These are phyloP conservation scores for Begonia loranthoides DNA, from an alignment of 306 rosid genomes.

Conservation along the genomic window DNA sequence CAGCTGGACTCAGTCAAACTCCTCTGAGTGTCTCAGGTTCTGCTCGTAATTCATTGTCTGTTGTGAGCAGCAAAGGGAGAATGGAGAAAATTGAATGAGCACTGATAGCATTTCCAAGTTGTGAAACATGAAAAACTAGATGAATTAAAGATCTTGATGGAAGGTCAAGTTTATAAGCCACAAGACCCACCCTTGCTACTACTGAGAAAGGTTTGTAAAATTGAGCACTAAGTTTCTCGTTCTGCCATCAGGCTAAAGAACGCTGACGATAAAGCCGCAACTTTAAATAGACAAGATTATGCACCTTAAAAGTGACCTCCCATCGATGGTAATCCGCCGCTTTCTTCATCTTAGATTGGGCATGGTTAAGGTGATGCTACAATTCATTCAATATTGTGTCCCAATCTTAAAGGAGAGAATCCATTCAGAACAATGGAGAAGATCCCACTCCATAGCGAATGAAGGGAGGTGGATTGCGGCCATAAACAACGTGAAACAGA, in stretches of 20 bases:
- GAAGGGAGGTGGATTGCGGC: not conserved
- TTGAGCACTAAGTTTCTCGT: no score
- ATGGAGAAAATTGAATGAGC: not conserved
- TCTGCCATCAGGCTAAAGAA: not conserved
- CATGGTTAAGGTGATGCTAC: not conserved
- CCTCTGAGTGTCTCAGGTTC: not conserved
- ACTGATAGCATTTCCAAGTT: not conserved
- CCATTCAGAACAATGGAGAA: not conserved
- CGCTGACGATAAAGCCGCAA: not conserved
- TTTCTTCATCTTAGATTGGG: not conserved
- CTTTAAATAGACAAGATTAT: no score
- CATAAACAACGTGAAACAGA: not conserved
- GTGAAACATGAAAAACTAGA: no score
- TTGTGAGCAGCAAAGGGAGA: not conserved
- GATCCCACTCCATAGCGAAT: not conserved
- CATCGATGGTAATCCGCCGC: not conserved
- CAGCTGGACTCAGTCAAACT: not conserved
- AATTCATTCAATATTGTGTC: not conserved
- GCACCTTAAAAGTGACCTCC: not conserved
- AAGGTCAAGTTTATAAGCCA: not conserved
- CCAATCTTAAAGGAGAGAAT: not conserved
- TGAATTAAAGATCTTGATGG: not conserved
- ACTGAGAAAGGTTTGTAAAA: not conserved
- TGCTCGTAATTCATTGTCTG: not conserved
- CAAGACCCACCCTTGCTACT: not conserved